These are phyloP conservation scores for Fusarium mundagurra DNA, from an alignment of 2,329 filamentous ascomycete species.

Conservation along the genomic window DNA sequence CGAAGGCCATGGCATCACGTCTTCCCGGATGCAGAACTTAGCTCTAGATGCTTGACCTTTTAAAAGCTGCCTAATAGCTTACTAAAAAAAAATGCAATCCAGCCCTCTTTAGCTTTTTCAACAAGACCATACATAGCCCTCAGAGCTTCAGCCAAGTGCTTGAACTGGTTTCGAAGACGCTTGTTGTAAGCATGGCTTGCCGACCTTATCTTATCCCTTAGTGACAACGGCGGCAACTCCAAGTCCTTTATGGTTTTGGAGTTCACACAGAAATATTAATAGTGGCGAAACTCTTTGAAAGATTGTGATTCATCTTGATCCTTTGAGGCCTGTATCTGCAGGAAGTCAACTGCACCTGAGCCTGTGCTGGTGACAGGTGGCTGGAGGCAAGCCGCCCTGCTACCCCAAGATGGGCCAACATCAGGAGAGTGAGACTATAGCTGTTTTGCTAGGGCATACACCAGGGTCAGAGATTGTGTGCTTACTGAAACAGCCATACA, in stretches of 20 bases:
- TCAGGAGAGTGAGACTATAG: neutral
- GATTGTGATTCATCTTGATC: rapidly evolving
- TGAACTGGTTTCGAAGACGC: neutral
- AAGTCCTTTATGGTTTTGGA: neutral
- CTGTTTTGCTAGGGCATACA: neutral
- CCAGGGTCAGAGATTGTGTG: neutral
- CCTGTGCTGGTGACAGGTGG: neutral
- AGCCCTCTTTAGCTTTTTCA: neutral
- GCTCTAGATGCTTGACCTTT: neutral
- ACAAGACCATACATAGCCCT: rapidly evolving
- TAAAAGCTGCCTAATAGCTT: neutral
- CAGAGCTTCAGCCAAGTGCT: neutral
- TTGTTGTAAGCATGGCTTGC: too few species aligned
- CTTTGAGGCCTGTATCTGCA: neutral
- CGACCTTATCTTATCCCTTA: neutral
- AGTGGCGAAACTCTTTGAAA: neutral
- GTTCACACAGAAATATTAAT: rapidly evolving
- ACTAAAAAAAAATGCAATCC: neutral
- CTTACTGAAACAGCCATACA: neutral
- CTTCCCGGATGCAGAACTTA: neutral
- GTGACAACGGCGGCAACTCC: neutral
- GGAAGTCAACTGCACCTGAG: neutral
- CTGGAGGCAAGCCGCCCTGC: neutral
- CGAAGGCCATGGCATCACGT: neutral
- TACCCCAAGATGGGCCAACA: neutral